Base-by-base conservation (phyloP, 148 eudicot genomes). In the Spergularia bocconei region DNA sequence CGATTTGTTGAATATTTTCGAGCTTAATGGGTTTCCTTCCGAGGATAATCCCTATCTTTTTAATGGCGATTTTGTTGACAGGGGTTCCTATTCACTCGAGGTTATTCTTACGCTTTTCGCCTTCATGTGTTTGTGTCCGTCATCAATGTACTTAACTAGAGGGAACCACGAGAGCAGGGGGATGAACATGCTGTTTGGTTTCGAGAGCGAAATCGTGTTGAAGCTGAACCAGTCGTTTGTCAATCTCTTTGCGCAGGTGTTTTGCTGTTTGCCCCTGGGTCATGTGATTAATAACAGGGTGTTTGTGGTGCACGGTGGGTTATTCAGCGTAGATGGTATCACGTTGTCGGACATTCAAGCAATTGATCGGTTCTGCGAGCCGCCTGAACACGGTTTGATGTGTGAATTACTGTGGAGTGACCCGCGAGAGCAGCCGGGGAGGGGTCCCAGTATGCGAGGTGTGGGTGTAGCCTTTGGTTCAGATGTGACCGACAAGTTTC, bases 151-250 rank as follows among this genome's bases (percentile, higher is more conserved):
- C 84, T 88, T 95, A 61, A 72, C 98, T 75, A 87, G 99, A 63
- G 99, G 99, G 59, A 95, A 95, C 65, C 99, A 95, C 72, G 98
- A 95, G 82, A 92, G 98, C 86, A 88, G 85, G 82, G 88, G 94
- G 79, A 89, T 95, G 99, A 95, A 92, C 84, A 91, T 91, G 80
- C 88, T 88, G 67, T 95, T 92, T 79, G 99, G 99, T 77, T 95
- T 95, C 67, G 97, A 92, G 80, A 92, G 97, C 47, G 99, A 92
- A 75, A 90, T 95, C 78, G 87, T 74, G 79, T 88, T 92, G 80
- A 95, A 95, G 84, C 80, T 95, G 86, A 92, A 76, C 62, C 90
- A 91, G 50, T 86, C 87, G 41, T 95, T 88, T 65, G 99, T 95
- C 82, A 96, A 89, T 52, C 92, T 95, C 63, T 95, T 95, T 85